Evolutionary conservation across 306 rosid species (phyloP).

Genomic region (Cercis canadensis): DNA sequence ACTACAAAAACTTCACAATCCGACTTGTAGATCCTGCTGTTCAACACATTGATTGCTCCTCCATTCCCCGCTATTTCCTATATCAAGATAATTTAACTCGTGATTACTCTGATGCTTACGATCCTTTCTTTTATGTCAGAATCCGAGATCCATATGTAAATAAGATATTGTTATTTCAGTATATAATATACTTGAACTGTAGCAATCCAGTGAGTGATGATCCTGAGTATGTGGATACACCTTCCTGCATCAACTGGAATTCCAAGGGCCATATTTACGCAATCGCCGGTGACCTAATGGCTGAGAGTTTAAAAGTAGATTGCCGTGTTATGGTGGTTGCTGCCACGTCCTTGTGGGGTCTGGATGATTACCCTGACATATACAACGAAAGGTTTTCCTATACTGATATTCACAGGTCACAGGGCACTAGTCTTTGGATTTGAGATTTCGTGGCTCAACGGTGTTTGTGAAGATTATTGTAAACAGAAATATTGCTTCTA

Average conservation of each 20-base stretch:
- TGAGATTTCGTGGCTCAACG: neutral
- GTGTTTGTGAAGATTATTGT: neutral
- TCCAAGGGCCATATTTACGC: slow-evolving; percentile 15
- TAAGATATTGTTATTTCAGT: no score
- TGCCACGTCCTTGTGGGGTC: neutral
- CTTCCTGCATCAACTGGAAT: neutral
- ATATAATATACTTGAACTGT: slow-evolving; percentile 32
- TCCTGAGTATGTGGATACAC: slow-evolving; percentile 6
- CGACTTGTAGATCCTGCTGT: slow-evolving; percentile 18
- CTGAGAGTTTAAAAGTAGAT: neutral
- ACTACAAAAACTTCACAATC: slow-evolving; percentile 39
- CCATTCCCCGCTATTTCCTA: slow-evolving; percentile 20
- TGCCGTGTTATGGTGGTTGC: neutral
- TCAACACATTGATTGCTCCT: neutral
- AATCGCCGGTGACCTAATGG: neutral
- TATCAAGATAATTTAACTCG: neutral
- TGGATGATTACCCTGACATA: neutral
- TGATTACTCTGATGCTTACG: no score
- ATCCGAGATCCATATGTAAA: neutral
- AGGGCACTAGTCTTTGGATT: neutral
- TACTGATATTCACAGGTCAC: slow-evolving; percentile 2
- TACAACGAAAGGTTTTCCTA: neutral
- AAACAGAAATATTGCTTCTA: no score
- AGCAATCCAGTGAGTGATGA: slow-evolving; percentile 12
- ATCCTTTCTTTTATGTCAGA: no score